Percentiles rank a stretch among this genome's conserved stretches.
Conservation (phyloP, 257 asterid species). For the Capsicum pubescens region DNA sequence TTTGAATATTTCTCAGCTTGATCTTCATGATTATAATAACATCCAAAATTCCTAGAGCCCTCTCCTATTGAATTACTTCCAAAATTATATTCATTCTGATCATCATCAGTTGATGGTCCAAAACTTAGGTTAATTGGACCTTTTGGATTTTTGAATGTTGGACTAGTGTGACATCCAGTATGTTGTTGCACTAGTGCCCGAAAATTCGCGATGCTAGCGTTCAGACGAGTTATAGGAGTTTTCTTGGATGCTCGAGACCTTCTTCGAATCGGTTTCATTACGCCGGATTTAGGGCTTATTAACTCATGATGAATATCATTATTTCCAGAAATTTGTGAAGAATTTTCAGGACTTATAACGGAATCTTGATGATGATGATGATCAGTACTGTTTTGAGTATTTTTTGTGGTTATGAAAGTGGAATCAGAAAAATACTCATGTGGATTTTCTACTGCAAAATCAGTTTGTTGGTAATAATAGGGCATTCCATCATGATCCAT, state of each 20-base stretch:
- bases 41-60: background rate
- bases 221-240: constrained; percentile 56
- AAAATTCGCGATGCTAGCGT: constrained; percentile 57
- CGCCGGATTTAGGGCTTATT: constrained; percentile 29
- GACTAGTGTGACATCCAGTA: constrained; percentile 52
- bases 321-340: background rate
- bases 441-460: constrained; percentile 26
- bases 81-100: background rate
- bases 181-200: constrained; percentile 68
- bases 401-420: background rate
- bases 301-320: background rate
- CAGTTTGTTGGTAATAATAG: constrained; percentile 22
- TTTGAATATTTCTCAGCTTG: background rate
- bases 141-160: constrained; percentile 33
- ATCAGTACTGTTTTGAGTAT: constrained; percentile 10
- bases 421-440: constrained; percentile 27
- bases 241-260: constrained; percentile 45
- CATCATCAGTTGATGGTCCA: constrained; percentile 30
- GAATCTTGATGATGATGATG: background rate
- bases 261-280: constrained; percentile 42
- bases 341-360: constrained; percentile 32
- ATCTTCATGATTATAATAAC: background rate
- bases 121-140: constrained; percentile 69
- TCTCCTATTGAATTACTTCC: background rate
- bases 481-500: background rate